A percentile compares a stretch with the other conserved stretches of the same genome.
These are phyloP conservation scores for Acorus calamus DNA, from an alignment of 106 monocot species.

Conservation along the genomic window DNA sequence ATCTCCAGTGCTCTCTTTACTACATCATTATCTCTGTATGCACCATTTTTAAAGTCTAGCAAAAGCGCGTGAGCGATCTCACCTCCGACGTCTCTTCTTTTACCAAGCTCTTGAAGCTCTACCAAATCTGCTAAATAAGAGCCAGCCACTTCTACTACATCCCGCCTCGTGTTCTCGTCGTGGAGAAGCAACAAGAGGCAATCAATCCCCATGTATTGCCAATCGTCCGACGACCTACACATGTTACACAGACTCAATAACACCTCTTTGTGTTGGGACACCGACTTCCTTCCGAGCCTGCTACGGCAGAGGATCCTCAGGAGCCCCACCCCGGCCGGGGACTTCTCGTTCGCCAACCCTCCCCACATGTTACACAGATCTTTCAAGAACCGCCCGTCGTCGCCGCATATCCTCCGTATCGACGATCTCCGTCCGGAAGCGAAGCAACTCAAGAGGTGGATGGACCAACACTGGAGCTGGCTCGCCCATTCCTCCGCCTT, in stretches of 20 bases:
- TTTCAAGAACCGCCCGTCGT: conserved; percentile 24
- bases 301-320: conserved; percentile 57
- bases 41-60: conserved; percentile 4
- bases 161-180: conserved; percentile 16
- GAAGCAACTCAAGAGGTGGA: conserved; percentile 62
- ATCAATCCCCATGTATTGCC: conserved; percentile 82
- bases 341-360: conserved; percentile 41
- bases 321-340: conserved; percentile 51
- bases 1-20: conserved; percentile 8
- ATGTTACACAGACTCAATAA: conserved; percentile 46
- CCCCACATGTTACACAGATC: conserved; percentile 54
- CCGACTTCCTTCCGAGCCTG: conserved; percentile 26
- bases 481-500: conserved; percentile 78
- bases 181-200: conserved; percentile 45
- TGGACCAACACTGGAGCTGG: conserved; percentile 73
- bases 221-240: conserved; percentile 57
- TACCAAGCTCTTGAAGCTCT: conserved; percentile 37
- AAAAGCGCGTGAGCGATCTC: conserved; percentile 27
- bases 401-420: conserved; percentile 17
- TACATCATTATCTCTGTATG: not conserved
- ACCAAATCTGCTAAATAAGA: conserved; percentile 37
- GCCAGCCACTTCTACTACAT: conserved; percentile 13
- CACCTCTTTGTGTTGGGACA: conserved; percentile 19
- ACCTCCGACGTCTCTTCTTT: conserved; percentile 28
- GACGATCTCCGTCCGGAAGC: conserved; percentile 28